Evolutionary conservation across 2,329 filamentous ascomycete species (phyloP).

Genomic region (Ilyonectria destructans): DNA sequence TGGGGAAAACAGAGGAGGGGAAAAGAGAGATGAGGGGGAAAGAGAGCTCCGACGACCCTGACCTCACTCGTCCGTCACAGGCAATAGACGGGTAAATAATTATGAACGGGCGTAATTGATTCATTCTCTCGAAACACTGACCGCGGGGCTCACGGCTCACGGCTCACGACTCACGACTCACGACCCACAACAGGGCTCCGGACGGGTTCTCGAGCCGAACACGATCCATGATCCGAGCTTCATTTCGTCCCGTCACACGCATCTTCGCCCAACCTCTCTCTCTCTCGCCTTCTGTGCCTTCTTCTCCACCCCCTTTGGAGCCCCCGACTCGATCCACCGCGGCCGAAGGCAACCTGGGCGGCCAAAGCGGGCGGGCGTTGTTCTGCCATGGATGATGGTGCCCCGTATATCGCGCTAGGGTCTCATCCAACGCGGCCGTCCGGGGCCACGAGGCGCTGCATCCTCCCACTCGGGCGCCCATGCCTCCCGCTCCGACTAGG

Average conservation of each 20-base stretch:
- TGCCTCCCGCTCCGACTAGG: background rate
- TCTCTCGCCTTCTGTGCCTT: background rate
- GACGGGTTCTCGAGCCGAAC: conserved; percentile 12
- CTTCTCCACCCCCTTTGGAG: background rate
- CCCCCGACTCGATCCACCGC: background rate
- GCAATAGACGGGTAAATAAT: background rate
- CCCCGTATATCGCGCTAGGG: conserved; percentile 31
- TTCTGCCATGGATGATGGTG: background rate
- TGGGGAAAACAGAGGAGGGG: conserved; percentile 5
- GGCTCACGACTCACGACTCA: background rate
- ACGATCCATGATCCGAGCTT: background rate
- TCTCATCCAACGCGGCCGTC: conserved; percentile 29
- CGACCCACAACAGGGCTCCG: background rate
- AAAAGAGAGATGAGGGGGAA: background rate
- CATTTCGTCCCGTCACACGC: background rate
- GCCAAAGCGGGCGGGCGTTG: conserved; percentile 8
- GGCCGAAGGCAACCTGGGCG: background rate
- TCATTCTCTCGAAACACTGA: background rate
- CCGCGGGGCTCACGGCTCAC: background rate
- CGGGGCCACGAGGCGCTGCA: conserved; percentile 8
- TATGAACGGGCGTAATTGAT: background rate
- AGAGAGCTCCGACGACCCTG: background rate
- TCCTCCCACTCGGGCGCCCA: background rate
- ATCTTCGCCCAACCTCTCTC: background rate
- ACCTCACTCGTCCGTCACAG: conserved; percentile 6